Evolutionary conservation across 1,139 yeast genomes (phyloP).

Genomic region (Waltiozyma sp.): DNA sequence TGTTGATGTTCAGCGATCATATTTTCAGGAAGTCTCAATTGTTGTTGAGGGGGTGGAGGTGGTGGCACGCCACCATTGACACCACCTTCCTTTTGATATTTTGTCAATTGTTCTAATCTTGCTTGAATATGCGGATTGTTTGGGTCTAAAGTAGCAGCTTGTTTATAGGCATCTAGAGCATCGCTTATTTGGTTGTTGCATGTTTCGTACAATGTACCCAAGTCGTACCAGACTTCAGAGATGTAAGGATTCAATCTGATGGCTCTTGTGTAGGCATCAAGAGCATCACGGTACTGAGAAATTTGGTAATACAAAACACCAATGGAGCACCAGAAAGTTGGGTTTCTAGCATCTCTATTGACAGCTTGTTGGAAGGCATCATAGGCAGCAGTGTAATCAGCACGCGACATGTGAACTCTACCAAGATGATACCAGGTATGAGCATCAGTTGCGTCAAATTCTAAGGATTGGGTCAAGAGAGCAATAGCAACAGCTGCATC

Average conservation of each 20-base stretch:
- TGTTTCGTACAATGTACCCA: constrained; percentile 92
- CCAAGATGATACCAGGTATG: constrained; percentile 97
- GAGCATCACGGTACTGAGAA: constrained; percentile 89
- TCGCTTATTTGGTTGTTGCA: constrained; percentile 92
- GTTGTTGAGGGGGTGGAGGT: constrained; percentile 55
- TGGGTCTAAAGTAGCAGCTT: constrained; percentile 93
- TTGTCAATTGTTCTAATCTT: constrained; percentile 74
- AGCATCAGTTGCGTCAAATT: constrained; percentile 83
- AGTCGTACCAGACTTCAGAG: constrained; percentile 96
- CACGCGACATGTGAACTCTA: constrained; percentile 91
- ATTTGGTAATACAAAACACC: constrained; percentile 95
- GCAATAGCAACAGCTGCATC: constrained; percentile 78
- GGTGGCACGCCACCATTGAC: constrained; percentile 38
- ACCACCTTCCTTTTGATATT: constrained; percentile 67
- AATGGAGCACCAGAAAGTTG: constrained; percentile 98
- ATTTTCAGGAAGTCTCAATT: constrained; percentile 40
- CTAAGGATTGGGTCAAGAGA: constrained; percentile 75
- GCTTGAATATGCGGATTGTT: constrained; percentile 90
- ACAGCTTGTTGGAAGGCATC: constrained; percentile 99
- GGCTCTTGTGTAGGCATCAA: constrained; percentile 95
- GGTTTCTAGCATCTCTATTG: constrained; percentile 89
- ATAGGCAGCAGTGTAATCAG: constrained; percentile 90
- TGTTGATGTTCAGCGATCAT: constrained; percentile 15
- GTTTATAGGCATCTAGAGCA: constrained; percentile 92
- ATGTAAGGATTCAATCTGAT: constrained; percentile 91